These are phyloP conservation scores for Phoenix roebelenii DNA, from an alignment of 176 grass and related monocot species.

Conservation along the genomic window DNA sequence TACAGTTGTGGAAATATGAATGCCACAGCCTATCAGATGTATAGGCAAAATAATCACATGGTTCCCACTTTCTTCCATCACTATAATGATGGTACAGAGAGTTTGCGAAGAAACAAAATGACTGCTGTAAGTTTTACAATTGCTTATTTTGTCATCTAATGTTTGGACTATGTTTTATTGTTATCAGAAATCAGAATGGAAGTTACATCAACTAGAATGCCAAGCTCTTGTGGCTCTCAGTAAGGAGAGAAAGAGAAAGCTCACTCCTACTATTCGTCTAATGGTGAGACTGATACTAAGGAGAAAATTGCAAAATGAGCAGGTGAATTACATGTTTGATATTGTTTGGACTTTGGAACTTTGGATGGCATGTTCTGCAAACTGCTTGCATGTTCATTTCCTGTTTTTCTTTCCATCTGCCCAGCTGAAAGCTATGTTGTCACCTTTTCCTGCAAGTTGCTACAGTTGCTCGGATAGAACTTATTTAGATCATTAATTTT, in stretches of 20 bases:
- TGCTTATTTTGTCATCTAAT: slow-evolving; percentile 1
- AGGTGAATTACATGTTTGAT: slow-evolving; percentile 26
- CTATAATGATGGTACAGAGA: too few relatives aligned
- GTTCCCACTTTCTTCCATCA: too few relatives aligned
- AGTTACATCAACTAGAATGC: slow-evolving; percentile 72
- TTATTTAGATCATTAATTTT: too few relatives aligned
- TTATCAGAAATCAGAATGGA: slow-evolving; percentile 71
- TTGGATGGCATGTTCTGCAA: neutral
- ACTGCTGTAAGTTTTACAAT: neutral
- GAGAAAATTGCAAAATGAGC: slow-evolving; percentile 54
- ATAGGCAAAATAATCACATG: too few relatives aligned
- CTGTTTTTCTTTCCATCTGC: neutral
- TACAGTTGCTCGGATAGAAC: too few relatives aligned
- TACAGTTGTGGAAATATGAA: too few relatives aligned
- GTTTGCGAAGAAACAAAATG: too few relatives aligned
- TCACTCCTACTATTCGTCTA: slow-evolving; percentile 66
- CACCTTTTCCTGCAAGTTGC: too few relatives aligned
- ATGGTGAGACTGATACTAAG: slow-evolving; percentile 55
- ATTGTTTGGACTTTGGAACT: neutral
- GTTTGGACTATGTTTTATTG: neutral
- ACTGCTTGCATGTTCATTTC: neutral
- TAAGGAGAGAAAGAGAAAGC: slow-evolving; percentile 68
- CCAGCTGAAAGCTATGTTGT: too few relatives aligned
- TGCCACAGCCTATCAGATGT: too few relatives aligned
- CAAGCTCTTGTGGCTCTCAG: slow-evolving; percentile 33